Conservation (phyloP, 2,329 filamentous ascomycete genomes). For the Verticillium albo-atrum region DNA sequence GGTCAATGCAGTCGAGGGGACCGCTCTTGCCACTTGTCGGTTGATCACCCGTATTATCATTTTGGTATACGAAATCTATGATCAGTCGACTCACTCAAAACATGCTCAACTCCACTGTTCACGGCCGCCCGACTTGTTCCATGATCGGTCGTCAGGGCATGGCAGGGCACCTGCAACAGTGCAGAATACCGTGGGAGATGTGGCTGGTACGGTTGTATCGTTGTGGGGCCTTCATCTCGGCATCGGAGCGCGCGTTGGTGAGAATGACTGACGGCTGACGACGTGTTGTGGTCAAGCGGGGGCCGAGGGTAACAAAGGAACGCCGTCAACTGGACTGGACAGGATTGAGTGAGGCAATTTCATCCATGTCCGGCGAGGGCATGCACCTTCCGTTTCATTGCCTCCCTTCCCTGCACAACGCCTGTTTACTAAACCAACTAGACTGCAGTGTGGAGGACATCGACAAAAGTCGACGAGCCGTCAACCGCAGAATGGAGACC, state of each 20-base stretch:
- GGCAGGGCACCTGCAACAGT: not conserved
- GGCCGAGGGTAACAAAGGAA: not conserved
- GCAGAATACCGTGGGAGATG: not conserved
- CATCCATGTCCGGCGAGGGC: not conserved
- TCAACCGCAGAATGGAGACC: no score
- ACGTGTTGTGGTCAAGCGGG: not conserved
- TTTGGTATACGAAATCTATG: no score
- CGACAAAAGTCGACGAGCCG: no score
- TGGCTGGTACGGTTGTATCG: not conserved
- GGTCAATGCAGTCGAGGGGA: not conserved
- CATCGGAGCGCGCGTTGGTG: not conserved
- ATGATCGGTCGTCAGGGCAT: no score
- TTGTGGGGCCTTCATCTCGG: not conserved
- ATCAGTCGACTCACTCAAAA: no score
- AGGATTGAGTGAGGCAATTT: not conserved
- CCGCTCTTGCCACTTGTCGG: not conserved
- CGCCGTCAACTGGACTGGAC: not conserved
- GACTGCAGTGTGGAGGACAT: no score
- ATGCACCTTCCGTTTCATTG: not conserved
- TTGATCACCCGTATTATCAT: no score
- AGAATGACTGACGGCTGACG: not conserved
- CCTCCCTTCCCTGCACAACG: not conserved
- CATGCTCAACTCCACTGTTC: no score
- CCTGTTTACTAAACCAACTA: not conserved
- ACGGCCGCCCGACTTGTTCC: no score